Percentiles rank a stretch among this genome's conserved stretches.
These are phyloP conservation scores for Pseudocercospora eumusae DNA, from an alignment of 2,329 filamentous ascomycete species.

Conservation along the genomic window DNA sequence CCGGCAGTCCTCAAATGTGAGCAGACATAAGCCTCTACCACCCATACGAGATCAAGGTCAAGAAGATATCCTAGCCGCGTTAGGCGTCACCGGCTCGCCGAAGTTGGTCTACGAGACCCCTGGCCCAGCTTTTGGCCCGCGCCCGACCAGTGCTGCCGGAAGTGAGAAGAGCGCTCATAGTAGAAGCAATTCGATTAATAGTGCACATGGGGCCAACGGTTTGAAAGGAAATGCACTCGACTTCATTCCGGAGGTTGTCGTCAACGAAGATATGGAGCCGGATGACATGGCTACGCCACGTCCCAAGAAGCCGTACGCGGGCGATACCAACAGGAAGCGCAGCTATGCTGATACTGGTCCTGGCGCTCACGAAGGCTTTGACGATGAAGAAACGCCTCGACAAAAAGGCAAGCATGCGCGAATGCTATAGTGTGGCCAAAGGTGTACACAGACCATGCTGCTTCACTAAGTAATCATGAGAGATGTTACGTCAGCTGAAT, in stretches of 20 bases:
- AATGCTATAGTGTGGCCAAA: not conserved
- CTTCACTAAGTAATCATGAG: too few relatives aligned
- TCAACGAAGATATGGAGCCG: slow-evolving; percentile 21
- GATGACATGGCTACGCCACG: slow-evolving; percentile 28
- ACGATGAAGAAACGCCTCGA: slow-evolving; percentile 29
- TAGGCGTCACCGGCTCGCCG: slow-evolving; percentile 43
- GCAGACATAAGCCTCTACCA: slow-evolving; percentile 31
- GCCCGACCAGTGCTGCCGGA: slow-evolving; percentile 19
- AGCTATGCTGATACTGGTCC: slow-evolving; percentile 28
- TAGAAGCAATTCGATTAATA: slow-evolving; percentile 22
- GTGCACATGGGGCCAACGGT: slow-evolving; percentile 8
- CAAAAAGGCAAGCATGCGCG: slow-evolving; percentile 16
- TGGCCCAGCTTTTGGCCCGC: slow-evolving; percentile 41
- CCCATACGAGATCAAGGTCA: slow-evolving; percentile 35
- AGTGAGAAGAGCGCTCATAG: slow-evolving; percentile 18
- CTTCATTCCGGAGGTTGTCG: slow-evolving; percentile 5
- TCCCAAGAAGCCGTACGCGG: slow-evolving; percentile 17
- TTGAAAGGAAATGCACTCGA: slow-evolving; percentile 3
- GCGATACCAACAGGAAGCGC: slow-evolving; percentile 22
- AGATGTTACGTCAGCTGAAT: too few relatives aligned
- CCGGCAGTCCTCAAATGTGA: slow-evolving; percentile 24
- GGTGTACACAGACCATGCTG: too few relatives aligned
- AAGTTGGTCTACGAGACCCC: slow-evolving; percentile 43
- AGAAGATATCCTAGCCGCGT: slow-evolving; percentile 41
- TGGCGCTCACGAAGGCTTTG: slow-evolving; percentile 18